A percentile compares a stretch with the other conserved stretches of the same genome.
Conservation (phyloP, 345 rosid species). For the Syzygium jambos region DNA sequence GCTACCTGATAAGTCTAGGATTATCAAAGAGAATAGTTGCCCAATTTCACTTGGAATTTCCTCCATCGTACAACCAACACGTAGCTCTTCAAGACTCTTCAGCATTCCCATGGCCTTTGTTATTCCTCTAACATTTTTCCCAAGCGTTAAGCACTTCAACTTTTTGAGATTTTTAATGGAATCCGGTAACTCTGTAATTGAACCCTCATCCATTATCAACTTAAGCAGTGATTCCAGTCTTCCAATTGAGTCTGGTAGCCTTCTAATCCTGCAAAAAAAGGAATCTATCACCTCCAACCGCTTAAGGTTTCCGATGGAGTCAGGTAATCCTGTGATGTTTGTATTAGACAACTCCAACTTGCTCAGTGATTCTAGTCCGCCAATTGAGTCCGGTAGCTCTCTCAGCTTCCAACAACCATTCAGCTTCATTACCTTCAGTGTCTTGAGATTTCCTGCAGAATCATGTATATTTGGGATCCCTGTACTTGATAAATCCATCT, state of each 20-base stretch:
- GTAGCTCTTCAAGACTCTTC: background rate
- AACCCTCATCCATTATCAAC: background rate
- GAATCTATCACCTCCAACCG: background rate
- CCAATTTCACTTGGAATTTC: background rate
- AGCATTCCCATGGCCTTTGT: background rate
- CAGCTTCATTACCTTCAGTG: background rate
- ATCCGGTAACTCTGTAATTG: background rate
- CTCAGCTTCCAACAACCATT: background rate
- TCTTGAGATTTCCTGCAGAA: background rate
- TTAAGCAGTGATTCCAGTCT: background rate
- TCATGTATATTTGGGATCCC: background rate
- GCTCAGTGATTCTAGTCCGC: background rate
- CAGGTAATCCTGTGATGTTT: background rate
- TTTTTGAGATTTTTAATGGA: background rate
- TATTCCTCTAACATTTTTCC: background rate
- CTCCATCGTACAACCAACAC: background rate
- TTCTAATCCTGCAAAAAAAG: background rate
- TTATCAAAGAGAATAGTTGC: background rate
- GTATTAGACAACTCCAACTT: background rate
- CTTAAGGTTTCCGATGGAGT: background rate
- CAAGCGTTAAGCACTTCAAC: background rate
- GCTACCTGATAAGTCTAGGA: background rate
- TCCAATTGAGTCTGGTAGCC: background rate
- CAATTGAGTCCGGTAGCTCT: background rate
- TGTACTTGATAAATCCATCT: background rate